Percentiles rank a stretch among this genome's conserved stretches.
These are phyloP conservation scores for Mycena haematopus DNA, from an alignment of 768 basidiomycete species.

Conservation along the genomic window DNA sequence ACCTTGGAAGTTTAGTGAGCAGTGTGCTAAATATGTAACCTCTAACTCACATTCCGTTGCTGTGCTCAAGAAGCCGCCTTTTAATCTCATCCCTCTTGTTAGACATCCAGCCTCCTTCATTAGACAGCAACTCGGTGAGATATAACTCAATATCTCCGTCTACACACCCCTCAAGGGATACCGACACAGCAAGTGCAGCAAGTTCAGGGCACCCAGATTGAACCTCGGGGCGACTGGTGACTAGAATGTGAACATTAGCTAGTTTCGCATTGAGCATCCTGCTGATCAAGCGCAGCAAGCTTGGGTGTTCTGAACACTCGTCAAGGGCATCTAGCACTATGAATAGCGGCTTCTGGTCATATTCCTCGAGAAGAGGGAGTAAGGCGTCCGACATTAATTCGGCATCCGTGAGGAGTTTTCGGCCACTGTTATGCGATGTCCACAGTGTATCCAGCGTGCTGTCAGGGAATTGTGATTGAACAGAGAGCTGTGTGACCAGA, in stretches of 20 bases:
- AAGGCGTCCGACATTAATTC: conserved; percentile 20
- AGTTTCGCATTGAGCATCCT: conserved; percentile 5
- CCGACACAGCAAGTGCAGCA: too few species aligned
- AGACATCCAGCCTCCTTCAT: background rate
- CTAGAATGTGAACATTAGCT: conserved; percentile 10
- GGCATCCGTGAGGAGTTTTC: too few species aligned
- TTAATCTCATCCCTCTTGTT: background rate
- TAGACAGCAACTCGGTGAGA: background rate
- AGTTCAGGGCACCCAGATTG: too few species aligned
- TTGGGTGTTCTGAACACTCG: conserved; percentile 26
- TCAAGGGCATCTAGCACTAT: conserved; percentile 25
- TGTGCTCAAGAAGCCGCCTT: background rate
- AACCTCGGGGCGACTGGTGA: conserved; percentile 29
- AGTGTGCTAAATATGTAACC: background rate
- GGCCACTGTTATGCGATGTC: background rate
- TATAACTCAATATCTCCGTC: background rate
- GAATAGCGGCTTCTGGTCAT: background rate
- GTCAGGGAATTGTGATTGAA: background rate
- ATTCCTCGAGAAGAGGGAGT: conserved; percentile 6
- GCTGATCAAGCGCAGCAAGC: conserved; percentile 20
- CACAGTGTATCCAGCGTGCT: background rate
- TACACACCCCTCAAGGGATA: too few species aligned
- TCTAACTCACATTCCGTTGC: background rate
- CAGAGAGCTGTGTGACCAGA: conserved; percentile 30
- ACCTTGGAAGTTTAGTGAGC: background rate